Evolutionary conservation across 2,329 filamentous ascomycete species (phyloP).

Genomic region (Phaeosphaeriaceae sp.): DNA sequence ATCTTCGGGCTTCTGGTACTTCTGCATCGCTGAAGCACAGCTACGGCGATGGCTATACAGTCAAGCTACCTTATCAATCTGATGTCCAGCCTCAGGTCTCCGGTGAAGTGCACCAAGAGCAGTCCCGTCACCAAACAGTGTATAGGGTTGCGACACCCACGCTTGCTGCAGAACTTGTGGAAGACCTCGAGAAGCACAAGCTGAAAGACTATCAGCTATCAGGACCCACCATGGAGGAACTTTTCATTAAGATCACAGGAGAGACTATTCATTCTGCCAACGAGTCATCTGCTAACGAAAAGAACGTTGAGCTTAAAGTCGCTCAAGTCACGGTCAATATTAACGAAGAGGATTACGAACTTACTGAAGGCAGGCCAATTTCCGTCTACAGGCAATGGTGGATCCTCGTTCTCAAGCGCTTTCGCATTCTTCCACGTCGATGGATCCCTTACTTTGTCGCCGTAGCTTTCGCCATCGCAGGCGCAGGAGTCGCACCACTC

Average conservation of each 20-base stretch:
- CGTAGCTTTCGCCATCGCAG: constrained; percentile 76
- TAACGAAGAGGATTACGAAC: constrained; percentile 33
- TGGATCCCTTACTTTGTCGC: constrained; percentile 77
- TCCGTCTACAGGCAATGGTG: constrained; percentile 71
- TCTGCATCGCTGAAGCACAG: constrained; percentile 81
- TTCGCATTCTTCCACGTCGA: constrained; percentile 76
- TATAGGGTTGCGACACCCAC: constrained; percentile 74
- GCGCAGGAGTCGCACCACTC: constrained; percentile 76
- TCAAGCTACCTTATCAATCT: constrained; percentile 25
- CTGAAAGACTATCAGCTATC: constrained; percentile 81
- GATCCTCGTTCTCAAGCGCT: constrained; percentile 78
- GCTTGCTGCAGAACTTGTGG: constrained; percentile 73
- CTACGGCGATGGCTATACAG: constrained; percentile 75
- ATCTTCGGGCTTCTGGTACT: constrained; percentile 78
- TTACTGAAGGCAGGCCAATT: constrained; percentile 72
- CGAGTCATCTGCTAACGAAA: constrained; percentile 48
- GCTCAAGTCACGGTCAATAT: constrained; percentile 1
- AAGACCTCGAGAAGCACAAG: constrained; percentile 67
- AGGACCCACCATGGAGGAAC: constrained; percentile 88
- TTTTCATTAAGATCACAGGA: constrained; percentile 83
- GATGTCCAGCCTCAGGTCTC: constrained; percentile 19
- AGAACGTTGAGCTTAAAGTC: constrained; percentile 12
- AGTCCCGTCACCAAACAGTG: constrained; percentile 73
- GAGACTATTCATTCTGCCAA: constrained; percentile 53
- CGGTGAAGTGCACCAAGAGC: constrained; percentile 37